A percentile compares a stretch with the other conserved stretches of the same genome.
Conservation (phyloP, 164 flowering plant genomes). For the Piper betle region DNA sequence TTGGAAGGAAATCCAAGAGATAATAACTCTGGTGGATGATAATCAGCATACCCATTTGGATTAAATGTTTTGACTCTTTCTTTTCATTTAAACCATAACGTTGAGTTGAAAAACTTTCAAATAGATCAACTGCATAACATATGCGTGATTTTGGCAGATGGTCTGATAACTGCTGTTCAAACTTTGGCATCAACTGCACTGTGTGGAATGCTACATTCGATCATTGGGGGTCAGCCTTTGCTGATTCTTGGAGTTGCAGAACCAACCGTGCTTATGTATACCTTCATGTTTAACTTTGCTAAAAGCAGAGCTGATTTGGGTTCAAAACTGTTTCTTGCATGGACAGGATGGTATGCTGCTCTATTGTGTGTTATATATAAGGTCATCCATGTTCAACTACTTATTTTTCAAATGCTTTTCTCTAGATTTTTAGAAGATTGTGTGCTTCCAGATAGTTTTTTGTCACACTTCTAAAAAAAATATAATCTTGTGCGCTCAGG, state of each 20-base stretch:
- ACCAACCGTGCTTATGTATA: constrained; percentile 98
- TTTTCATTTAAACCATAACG: constrained; percentile 17
- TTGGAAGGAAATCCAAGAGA: too few species aligned
- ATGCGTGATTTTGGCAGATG: constrained; percentile 40
- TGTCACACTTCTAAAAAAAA: background rate
- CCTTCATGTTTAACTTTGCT: constrained; percentile 90
- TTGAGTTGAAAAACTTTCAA: constrained; percentile 20
- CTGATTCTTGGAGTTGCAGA: constrained; percentile 96
- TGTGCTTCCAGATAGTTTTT: background rate
- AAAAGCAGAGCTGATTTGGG: constrained; percentile 81
- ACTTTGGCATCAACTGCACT: constrained; percentile 88
- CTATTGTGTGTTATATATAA: background rate
- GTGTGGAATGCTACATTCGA: constrained; percentile 90
- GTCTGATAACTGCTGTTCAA: constrained; percentile 88
- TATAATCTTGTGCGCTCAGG: constrained; percentile 25
- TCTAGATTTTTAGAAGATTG: background rate
- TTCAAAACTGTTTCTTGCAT: constrained; percentile 67
- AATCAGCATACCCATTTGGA: too few species aligned
- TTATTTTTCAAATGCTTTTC: background rate
- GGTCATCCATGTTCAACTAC: background rate
- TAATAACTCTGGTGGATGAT: too few species aligned
- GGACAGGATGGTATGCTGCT: constrained; percentile 80
- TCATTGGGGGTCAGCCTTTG: constrained; percentile 93
- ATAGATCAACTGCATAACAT: background rate
- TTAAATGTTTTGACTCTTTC: background rate